Evolutionary conservation across 2,329 filamentous ascomycete genomes (phyloP).

Genomic region (Neocucurbitaria cava): DNA sequence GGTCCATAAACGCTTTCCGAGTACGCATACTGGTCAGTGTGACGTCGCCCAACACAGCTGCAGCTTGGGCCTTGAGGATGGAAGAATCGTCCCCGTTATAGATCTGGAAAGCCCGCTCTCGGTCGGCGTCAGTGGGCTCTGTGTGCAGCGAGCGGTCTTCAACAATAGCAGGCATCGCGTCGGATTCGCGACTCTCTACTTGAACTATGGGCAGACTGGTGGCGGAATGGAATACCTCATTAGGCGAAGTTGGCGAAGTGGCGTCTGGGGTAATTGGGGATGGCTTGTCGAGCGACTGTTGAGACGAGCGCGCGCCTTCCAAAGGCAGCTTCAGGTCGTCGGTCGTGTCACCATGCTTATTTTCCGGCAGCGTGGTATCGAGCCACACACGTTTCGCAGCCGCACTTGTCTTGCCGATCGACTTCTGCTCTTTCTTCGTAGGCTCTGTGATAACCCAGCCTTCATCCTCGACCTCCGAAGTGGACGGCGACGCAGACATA

Average conservation of each 20-base stretch:
- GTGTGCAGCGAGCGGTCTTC: constrained; percentile 37
- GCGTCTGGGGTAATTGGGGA: constrained; percentile 38
- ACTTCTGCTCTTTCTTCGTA: constrained; percentile 30
- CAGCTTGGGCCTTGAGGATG: constrained; percentile 78
- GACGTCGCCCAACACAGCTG: constrained; percentile 83
- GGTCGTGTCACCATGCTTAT: constrained; percentile 35
- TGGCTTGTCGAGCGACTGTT: constrained; percentile 44
- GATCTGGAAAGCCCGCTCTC: constrained; percentile 79
- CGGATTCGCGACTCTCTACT: constrained; percentile 55
- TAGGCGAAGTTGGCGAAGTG: constrained; percentile 51
- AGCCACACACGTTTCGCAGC: constrained; percentile 50
- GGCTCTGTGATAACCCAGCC: constrained; percentile 46
- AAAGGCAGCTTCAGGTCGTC: constrained; percentile 47
- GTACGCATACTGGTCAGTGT: constrained; percentile 60
- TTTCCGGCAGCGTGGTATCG: constrained; percentile 47
- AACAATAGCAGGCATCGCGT: constrained; percentile 46
- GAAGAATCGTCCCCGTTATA: constrained; percentile 86
- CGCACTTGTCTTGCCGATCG: constrained; percentile 20
- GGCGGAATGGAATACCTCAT: constrained; percentile 57
- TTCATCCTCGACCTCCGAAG: constrained; percentile 48
- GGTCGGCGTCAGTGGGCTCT: constrained; percentile 70
- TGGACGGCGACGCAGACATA: constrained; percentile 30
- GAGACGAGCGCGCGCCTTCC: constrained; percentile 47
- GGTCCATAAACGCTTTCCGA: constrained; percentile 84
- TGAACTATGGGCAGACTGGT: constrained; percentile 59